Evolutionary conservation across 257 asterid species (phyloP).

Genomic region (Rubia yunnanensis): DNA sequence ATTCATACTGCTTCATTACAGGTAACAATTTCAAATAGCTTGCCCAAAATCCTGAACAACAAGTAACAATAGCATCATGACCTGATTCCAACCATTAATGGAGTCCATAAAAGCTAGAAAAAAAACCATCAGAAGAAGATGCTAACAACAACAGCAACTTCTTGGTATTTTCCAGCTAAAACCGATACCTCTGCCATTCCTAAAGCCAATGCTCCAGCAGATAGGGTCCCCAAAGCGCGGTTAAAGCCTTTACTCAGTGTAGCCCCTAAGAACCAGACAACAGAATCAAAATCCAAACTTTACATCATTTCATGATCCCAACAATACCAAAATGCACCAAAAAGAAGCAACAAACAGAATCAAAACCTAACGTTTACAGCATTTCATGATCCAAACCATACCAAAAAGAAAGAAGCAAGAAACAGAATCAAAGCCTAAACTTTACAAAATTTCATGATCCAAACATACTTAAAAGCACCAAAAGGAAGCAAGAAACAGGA

Average conservation of each 20-base stretch:
- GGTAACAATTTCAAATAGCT: conserved; percentile 73
- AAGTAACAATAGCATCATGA: too few species aligned
- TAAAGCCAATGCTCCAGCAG: conserved; percentile 40
- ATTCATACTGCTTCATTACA: conserved; percentile 82
- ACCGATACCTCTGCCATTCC: conserved; percentile 34
- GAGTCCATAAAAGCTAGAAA: background rate
- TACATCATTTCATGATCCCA: too few species aligned
- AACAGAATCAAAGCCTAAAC: background rate
- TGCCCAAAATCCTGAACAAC: conserved; percentile 29
- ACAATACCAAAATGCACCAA: too few species aligned
- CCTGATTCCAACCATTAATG: background rate
- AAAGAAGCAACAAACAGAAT: too few species aligned
- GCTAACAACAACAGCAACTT: conserved; percentile 54
- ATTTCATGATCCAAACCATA: too few species aligned
- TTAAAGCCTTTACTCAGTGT: conserved; percentile 43
- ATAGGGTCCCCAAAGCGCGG: conserved; percentile 40
- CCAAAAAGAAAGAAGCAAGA: too few species aligned
- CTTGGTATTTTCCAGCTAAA: conserved; percentile 44
- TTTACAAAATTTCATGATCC: background rate
- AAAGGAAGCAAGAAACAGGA: background rate
- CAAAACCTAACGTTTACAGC: too few species aligned
- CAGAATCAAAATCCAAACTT: background rate
- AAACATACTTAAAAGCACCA: background rate
- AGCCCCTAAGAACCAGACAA: conserved; percentile 27
- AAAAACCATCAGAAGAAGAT: conserved; percentile 12